phyloP scores from a whole-genome alignment of 805 yeast genomes.

The Lipomyces lipofer region DNA sequence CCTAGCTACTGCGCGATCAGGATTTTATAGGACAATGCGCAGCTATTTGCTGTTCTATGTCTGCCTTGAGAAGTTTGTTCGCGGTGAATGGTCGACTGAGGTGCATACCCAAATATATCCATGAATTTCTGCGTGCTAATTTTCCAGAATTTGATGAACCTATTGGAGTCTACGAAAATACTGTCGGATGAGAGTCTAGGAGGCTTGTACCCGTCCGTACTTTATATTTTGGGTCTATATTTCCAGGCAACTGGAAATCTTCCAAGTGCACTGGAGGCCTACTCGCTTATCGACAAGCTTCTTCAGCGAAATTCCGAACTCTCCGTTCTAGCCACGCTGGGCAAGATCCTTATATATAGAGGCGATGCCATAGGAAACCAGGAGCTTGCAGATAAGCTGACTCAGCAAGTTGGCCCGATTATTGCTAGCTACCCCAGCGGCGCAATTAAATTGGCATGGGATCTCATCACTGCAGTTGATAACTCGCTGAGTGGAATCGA shows the following conservation, averaged over 20 bases:
- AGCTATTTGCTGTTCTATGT: constrained; percentile 6
- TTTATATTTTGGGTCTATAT: constrained; percentile 25
- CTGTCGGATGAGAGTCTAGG: background rate
- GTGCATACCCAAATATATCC: background rate
- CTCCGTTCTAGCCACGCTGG: constrained; percentile 10
- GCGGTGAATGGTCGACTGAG: constrained; percentile 18
- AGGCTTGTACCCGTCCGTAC: constrained; percentile 13
- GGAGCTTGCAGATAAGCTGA: constrained; percentile 8
- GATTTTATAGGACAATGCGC: constrained; percentile 6
- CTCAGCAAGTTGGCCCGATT: background rate
- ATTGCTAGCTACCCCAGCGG: constrained; percentile 6
- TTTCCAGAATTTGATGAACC: background rate
- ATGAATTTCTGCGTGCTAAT: background rate
- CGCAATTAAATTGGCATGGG: constrained; percentile 17
- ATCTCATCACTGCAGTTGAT: constrained; percentile 6
- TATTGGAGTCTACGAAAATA: constrained; percentile 8
- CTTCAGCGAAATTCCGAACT: constrained; percentile 14
- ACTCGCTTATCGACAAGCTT: background rate
- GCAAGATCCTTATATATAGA: constrained; percentile 4
- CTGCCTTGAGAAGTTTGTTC: constrained; percentile 20
- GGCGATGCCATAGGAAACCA: constrained; percentile 8
- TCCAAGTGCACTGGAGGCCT: constrained; percentile 19
- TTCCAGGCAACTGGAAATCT: constrained; percentile 29
- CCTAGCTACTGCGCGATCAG: too few relatives aligned
- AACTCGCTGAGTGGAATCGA: background rate